phyloP scores from a whole-genome alignment of 306 rosid species.

The Vigna trinervia region DNA sequence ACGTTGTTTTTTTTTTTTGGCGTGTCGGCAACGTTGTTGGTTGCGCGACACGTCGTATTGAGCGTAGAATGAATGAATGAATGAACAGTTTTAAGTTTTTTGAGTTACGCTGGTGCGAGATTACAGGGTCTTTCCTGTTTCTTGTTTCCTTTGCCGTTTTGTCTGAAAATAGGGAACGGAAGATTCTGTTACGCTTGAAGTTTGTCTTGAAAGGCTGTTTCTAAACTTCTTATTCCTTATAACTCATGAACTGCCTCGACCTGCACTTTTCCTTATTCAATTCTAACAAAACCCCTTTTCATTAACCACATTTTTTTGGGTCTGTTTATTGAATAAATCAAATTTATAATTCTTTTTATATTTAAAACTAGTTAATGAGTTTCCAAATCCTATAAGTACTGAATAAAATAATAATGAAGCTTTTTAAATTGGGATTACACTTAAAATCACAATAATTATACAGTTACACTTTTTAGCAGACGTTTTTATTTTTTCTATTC shows the following conservation, averaged over 20 bases:
- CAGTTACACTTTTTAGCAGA: too few relatives aligned
- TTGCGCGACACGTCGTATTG: constrained; percentile 28
- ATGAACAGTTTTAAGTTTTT: background rate
- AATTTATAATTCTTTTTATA: too few relatives aligned
- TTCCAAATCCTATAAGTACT: too few relatives aligned
- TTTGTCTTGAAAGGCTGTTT: background rate
- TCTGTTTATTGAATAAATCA: too few relatives aligned
- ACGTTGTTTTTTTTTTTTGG: constrained; percentile 34
- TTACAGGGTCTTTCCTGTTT: background rate
- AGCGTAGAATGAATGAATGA: background rate
- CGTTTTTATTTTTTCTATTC: too few relatives aligned
- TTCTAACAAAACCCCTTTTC: background rate
- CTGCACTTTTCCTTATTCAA: background rate
- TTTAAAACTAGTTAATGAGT: too few relatives aligned
- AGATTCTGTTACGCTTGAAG: background rate
- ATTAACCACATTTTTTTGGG: background rate
- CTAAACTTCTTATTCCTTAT: background rate
- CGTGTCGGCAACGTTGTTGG: constrained; percentile 36
- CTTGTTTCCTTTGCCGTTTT: background rate
- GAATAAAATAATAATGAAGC: too few relatives aligned
- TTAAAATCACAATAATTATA: too few relatives aligned
- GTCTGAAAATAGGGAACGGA: background rate
- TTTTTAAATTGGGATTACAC: too few relatives aligned
- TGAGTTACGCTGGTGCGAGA: background rate
- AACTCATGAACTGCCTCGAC: background rate